phyloP scores from a whole-genome alignment of 345 rosid genomes.

The Punica granatum region DNA sequence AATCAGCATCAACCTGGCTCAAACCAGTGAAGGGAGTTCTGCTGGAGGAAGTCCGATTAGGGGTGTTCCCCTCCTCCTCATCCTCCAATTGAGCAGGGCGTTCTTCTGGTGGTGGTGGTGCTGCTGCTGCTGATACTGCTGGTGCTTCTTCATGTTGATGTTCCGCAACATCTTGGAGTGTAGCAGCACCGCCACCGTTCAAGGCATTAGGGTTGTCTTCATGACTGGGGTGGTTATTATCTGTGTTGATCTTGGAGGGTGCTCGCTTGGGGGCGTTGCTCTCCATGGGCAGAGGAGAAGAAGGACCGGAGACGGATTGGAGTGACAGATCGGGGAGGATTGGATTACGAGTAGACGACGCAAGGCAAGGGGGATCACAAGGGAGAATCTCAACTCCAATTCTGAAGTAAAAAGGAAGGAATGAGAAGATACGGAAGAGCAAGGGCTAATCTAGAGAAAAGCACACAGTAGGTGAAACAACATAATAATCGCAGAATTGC shows the following conservation, averaged over 20 bases:
- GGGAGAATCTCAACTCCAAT: no score
- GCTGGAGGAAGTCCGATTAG: constrained; percentile 24
- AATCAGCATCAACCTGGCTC: constrained; percentile 88
- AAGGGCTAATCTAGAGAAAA: no score
- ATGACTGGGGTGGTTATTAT: constrained; percentile 9
- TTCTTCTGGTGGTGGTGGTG: no score
- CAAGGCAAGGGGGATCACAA: no score
- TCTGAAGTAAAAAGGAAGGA: no score
- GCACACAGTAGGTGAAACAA: not conserved
- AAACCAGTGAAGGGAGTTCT: constrained; percentile 80
- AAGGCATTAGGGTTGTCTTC: constrained; percentile 28
- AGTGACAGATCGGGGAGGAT: no score
- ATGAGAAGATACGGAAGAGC: no score
- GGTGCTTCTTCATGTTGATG: constrained; percentile 20
- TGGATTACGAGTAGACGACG: no score
- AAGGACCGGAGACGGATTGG: no score
- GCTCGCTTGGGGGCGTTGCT: constrained; percentile 19
- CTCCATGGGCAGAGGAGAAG: constrained; percentile 20
- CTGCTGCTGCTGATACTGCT: no score
- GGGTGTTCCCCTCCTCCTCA: constrained; percentile 10
- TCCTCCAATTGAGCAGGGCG: no score
- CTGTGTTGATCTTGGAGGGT: constrained; percentile 10
- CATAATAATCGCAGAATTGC: not conserved
- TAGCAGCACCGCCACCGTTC: constrained; percentile 3
- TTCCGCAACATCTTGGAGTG: constrained; percentile 4